Base-by-base conservation (phyloP, 768 basidiomycete species). In the Termitomyces sp. region DNA sequence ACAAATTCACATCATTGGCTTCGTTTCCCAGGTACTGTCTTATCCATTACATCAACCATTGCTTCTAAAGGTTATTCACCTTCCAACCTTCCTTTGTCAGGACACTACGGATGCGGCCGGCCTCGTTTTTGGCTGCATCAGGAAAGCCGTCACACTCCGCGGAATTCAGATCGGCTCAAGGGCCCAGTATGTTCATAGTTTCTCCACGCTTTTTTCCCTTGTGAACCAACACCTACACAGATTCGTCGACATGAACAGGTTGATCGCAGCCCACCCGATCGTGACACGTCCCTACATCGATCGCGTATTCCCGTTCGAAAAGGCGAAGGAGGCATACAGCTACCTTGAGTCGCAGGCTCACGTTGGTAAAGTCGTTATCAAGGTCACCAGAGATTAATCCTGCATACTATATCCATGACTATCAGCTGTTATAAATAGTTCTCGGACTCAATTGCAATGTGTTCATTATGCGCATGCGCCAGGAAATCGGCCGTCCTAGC, bases 311-410 rank as follows among this genome's bases (percentile, higher is more conserved):
- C 55, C 71, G 12, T 88, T 85, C 64, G 79, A 81, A 47, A 67
- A 86, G n/a, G 72, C 77, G 6, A 68, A 73, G 30, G 71, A 78
- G 45, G 86, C 85, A 1, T 86, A 82, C 65, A 69, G 71, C 45
- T 76, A 85, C 64, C 71, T 85, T 55, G 73, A 78, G 58, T 79
- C 76, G 1, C 83, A 85, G 59, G 74, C 76, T 57, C 83, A 86
- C 65, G 79, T 85, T 22, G 86, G 86, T 16, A 86, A 88, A 70
- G 76, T 86, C 16, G 81, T 82, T 18, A 80, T 85, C 58, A 77
- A 76, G 69, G 77, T 85, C 26, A 54, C 58, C 8, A 54, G 44
- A 12, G 49, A 55, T 59, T 61, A 46, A 60, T 37, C 8, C 18
- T 30, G 26, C n/a, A 37, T 12, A 39, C 8, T n/a, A 13, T 39